Evolutionary conservation across 2,329 filamentous ascomycete genomes (phyloP), one percentile per base, ranked within the genome.

Genomic region (Trichoderma sp.): DNA sequence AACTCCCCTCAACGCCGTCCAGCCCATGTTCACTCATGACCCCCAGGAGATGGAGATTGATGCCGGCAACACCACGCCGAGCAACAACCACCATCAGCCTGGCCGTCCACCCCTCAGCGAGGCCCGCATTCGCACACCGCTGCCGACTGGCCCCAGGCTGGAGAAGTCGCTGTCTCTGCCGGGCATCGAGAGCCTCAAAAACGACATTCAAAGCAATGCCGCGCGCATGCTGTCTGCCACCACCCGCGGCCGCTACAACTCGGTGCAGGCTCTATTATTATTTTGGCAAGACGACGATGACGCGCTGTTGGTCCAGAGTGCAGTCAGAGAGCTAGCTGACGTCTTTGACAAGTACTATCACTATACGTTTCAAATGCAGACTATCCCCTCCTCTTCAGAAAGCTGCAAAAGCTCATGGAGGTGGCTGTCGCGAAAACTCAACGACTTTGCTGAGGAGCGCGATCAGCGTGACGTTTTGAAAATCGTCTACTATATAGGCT

Each of bases 21-120:
- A 77, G 63, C 68, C 74, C 48, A 76, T 80, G 63, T 84, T 81
- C 72, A 73, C 78, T 37, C 81, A 82, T 59, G 82, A 84, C 54
- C 72, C 81, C 4, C 82, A 86, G 64, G 84, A 86, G 27, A 87
- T 87, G 84, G 86, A 88, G 25, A 76, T 87, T 67, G 86, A 88
- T 72, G 76, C 79, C 17, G 64, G 34, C 25, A 70, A 12, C 19
- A 54, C 50, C 4, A 70, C 73, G 42, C 71, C 71, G 42, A 74
- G 74, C 53, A 76, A 74, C 53, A 76, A 74, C 64, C 77, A 76
- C 22, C 77, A 80, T 29, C 61, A 64, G 50, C 75, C 76, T 7
- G 78, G 78, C 12, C 80, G 80, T 34, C 76, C 79, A 35, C 75
- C 79, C 17, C 73, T 82, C 32, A 82, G 78, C 72, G 84, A 87